Conservation (phyloP, 192 early-diverging fungal genomes). For the Rhizoclosmatium globosum region DNA sequence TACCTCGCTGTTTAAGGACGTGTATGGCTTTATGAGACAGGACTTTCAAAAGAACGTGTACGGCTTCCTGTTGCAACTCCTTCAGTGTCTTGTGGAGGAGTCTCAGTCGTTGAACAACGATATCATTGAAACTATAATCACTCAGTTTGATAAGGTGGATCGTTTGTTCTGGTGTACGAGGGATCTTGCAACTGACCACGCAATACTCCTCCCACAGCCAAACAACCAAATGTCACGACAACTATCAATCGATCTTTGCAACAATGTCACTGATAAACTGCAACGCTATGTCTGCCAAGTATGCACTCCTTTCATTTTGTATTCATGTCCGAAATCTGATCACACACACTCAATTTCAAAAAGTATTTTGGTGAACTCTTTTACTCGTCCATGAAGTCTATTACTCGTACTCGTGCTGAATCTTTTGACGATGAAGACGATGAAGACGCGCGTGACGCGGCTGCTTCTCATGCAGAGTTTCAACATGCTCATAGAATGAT, state of each 20-base stretch:
- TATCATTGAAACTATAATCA: slow-evolving; percentile 85
- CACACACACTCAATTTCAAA: neutral
- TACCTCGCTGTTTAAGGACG: slow-evolving; percentile 70
- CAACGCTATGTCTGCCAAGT: slow-evolving; percentile 92
- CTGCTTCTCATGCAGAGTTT: slow-evolving; percentile 40
- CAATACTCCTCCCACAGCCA: slow-evolving; percentile 28
- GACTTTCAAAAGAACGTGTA: slow-evolving; percentile 81
- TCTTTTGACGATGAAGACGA: slow-evolving; percentile 7
- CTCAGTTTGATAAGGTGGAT: slow-evolving; percentile 72
- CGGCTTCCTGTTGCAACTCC: slow-evolving; percentile 79
- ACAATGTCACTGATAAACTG: slow-evolving; percentile 74
- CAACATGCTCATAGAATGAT: slow-evolving; percentile 81
- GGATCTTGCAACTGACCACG: neutral
- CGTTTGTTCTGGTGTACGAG: neutral
- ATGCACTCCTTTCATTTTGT: slow-evolving; percentile 11
- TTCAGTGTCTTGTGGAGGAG: slow-evolving; percentile 87
- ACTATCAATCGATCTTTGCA: slow-evolving; percentile 86
- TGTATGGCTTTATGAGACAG: slow-evolving; percentile 76
- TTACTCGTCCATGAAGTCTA: slow-evolving; percentile 30
- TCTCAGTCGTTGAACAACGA: slow-evolving; percentile 72
- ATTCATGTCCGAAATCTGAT: neutral
- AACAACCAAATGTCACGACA: slow-evolving; percentile 71
- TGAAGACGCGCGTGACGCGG: slow-evolving; percentile 38
- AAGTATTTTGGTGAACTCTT: slow-evolving; percentile 90
- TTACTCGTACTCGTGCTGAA: neutral